Evolutionary conservation across 140 eudicot species (phyloP), one percentile per base, ranked within the genome.

Genomic region (Flaveria floridana): DNA sequence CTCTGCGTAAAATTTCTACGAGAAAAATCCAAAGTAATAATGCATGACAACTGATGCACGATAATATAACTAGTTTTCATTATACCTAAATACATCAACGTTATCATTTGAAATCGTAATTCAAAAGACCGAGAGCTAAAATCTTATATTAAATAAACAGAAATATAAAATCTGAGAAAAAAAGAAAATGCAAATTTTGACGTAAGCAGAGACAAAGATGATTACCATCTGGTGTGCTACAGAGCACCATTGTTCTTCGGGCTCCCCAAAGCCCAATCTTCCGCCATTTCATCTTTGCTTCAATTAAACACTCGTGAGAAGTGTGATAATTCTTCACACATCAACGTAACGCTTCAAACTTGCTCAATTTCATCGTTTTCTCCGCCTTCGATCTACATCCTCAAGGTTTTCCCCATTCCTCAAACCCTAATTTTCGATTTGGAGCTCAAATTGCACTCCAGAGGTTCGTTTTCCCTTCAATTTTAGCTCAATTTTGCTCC

Each of bases 381-480:
- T 15, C 11, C 25, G 14, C 57, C 52, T 71, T 62, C 50, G 47
- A n/a, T 67, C 68, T 44, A 55, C 53, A 13, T 28, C 42, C 71
- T 55, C 23, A 41, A 72, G 20, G 6, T 19, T 65, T 57, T 19
- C 68, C 51, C 50, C 51, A 75, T 30, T 69, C 73, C 16, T 34
- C 84, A 80, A 80, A 80, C 84, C 84, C 80, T 80, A 80, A 70
- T 16, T 75, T 41, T 77, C 20, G 21, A 69, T 75, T 80, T 25
- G 44, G 37, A 37, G 52, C 77, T 34, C 20, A 3, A 80, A 48
- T 80, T 68, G 41, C 77, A 70, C 46, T 62, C 26, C 5, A n/a
- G 0, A 80, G 84, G 84, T 80, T 68, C 68, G 80, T 61, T 80
- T 80, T 80, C 51, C 19, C 46, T 69, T 65, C 71, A 51, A 68